These are phyloP conservation scores for Fraxinus baroniana DNA, from an alignment of 305 asterid genomes.

Conservation along the genomic window DNA sequence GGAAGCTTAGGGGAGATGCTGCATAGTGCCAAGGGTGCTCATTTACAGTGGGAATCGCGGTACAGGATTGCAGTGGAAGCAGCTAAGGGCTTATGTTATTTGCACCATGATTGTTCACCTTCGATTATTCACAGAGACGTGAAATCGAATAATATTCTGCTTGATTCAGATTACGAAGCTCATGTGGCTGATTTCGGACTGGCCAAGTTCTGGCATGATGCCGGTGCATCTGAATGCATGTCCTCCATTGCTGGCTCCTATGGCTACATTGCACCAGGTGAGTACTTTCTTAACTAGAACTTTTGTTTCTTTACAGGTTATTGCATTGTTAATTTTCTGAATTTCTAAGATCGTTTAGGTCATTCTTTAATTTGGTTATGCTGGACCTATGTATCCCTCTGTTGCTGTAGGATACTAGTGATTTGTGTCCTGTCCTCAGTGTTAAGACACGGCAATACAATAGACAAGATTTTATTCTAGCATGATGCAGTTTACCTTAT, in stretches of 20 bases:
- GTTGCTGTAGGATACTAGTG: not conserved
- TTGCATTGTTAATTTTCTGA: not conserved
- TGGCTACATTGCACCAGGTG: conserved; percentile 95
- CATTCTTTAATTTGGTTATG: not conserved
- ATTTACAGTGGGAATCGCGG: conserved; percentile 81
- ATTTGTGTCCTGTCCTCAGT: too few relatives aligned
- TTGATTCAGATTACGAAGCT: conserved; percentile 81
- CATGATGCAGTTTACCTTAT: too few relatives aligned
- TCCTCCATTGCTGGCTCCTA: conserved; percentile 89
- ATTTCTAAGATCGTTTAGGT: not conserved
- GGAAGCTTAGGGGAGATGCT: conserved; percentile 94
- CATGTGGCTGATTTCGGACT: conserved; percentile 94
- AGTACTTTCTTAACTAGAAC: not conserved
- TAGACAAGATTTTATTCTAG: not conserved
- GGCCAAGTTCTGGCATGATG: conserved; percentile 73
- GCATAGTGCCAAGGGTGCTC: conserved; percentile 76
- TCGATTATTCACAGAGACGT: conserved; percentile 84
- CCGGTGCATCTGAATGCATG: conserved; percentile 79
- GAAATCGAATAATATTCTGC: conserved; percentile 76
- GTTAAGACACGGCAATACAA: too few relatives aligned
- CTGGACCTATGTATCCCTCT: not conserved
- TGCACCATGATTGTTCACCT: conserved; percentile 92
- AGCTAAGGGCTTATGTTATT: conserved; percentile 79
- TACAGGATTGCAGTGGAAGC: conserved; percentile 73
- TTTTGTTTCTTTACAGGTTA: not conserved